These are phyloP conservation scores for Botrytis squamosa DNA, from an alignment of 2,329 filamentous ascomycete species.

Conservation along the genomic window DNA sequence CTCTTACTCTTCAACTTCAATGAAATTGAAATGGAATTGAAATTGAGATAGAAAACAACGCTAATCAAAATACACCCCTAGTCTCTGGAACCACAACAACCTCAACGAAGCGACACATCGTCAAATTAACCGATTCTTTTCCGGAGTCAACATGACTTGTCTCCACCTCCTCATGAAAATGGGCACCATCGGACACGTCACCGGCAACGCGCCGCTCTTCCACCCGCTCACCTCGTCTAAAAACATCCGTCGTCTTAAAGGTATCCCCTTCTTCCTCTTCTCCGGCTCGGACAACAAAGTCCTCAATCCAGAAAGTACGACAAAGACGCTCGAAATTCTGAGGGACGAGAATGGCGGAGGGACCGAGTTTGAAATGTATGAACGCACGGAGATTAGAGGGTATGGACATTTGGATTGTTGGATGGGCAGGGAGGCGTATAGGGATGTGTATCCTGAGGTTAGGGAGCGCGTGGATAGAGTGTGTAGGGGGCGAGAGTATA, in stretches of 20 bases:
- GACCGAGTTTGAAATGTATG: slow-evolving; percentile 47
- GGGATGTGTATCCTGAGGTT: slow-evolving; percentile 58
- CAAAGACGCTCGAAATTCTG: slow-evolving; percentile 53
- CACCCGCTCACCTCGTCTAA: slow-evolving; percentile 48
- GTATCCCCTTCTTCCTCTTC: slow-evolving; percentile 56
- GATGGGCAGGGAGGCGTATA: slow-evolving; percentile 60
- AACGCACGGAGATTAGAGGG: slow-evolving; percentile 52
- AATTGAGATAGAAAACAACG: background rate
- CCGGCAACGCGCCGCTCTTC: slow-evolving; percentile 51
- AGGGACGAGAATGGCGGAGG: slow-evolving; percentile 50
- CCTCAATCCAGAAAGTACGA: slow-evolving; percentile 52
- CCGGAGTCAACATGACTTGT: slow-evolving; percentile 60
- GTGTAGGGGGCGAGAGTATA: slow-evolving; percentile 33
- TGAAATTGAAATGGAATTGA: background rate
- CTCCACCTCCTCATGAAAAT: slow-evolving; percentile 57
- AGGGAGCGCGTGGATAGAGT: slow-evolving; percentile 56
- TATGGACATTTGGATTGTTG: slow-evolving; percentile 63
- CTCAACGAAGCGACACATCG: slow-evolving; percentile 65
- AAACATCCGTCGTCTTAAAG: slow-evolving; percentile 51
- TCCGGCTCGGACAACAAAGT: slow-evolving; percentile 57
- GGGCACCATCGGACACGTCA: slow-evolving; percentile 52
- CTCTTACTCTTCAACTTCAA: background rate
- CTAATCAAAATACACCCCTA: slow-evolving; percentile 14
- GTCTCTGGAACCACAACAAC: slow-evolving; percentile 61
- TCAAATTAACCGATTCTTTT: slow-evolving; percentile 60